These are phyloP conservation scores for Stenogyne calaminthoides DNA, from an alignment of 305 asterid genomes.

Conservation along the genomic window DNA sequence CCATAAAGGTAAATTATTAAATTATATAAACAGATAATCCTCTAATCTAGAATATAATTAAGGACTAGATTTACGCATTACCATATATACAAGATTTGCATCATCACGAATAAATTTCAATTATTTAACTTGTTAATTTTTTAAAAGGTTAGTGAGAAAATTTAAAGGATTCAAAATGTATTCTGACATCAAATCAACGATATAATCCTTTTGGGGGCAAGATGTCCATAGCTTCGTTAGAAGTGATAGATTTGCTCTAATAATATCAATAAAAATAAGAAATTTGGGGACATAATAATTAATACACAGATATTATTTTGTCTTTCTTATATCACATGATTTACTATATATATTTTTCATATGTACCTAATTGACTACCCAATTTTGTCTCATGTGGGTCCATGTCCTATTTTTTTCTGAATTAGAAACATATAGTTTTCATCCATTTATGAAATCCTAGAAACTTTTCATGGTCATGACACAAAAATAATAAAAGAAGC, in stretches of 20 bases:
- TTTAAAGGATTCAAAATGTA: not conserved
- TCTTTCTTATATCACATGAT: constrained; percentile 33
- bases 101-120: not conserved
- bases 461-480: not conserved
- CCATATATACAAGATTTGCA: too few relatives aligned
- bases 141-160: not conserved
- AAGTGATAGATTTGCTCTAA: constrained; percentile 19
- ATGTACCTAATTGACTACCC: constrained; percentile 29
- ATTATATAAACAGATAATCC: too few relatives aligned
- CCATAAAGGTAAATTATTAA: too few relatives aligned
- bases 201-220: constrained; percentile 3
- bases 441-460: not conserved
- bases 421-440: not conserved
- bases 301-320: constrained; percentile 25
- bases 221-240: constrained; percentile 7
- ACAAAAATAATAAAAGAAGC: not conserved
- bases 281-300: constrained; percentile 31
- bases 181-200: not conserved
- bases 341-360: constrained; percentile 33
- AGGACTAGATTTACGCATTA: too few relatives aligned
- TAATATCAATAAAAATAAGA: constrained; percentile 13
- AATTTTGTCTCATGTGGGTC: constrained; percentile 33
- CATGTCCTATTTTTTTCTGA: not conserved
- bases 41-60: too few relatives aligned
- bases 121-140: not conserved